phyloP scores from a whole-genome alignment of 208 protist genomes.

The Eutreptiella sp. region DNA sequence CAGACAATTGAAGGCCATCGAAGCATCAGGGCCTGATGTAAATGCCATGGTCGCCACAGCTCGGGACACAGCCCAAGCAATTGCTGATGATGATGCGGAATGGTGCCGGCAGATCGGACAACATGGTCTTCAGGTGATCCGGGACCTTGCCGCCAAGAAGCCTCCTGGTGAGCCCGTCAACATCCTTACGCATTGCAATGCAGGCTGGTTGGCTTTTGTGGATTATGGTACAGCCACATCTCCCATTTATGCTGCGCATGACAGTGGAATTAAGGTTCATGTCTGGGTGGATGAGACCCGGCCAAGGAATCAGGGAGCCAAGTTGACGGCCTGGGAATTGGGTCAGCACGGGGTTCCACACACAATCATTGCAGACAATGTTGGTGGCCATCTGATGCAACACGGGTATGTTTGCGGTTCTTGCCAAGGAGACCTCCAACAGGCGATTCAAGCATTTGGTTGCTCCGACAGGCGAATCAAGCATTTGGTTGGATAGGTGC shows the following conservation, averaged over 20 bases:
- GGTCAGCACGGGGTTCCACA: slow-evolving; percentile 78
- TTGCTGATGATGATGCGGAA: slow-evolving; percentile 72
- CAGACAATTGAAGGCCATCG: slow-evolving; percentile 46
- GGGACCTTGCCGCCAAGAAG: slow-evolving; percentile 30
- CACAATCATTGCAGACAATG: slow-evolving; percentile 78
- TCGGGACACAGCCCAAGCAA: slow-evolving; percentile 64
- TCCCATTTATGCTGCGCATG: slow-evolving; percentile 76
- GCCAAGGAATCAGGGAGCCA: slow-evolving; percentile 85
- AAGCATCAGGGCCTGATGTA: slow-evolving; percentile 32
- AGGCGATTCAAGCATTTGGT: too few species aligned
- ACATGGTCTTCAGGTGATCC: slow-evolving; percentile 65
- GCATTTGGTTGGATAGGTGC: too few species aligned
- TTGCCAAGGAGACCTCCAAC: too few species aligned
- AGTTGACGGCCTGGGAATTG: slow-evolving; percentile 91
- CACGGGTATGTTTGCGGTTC: too few species aligned
- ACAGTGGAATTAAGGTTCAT: slow-evolving; percentile 58
- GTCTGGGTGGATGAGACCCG: slow-evolving; percentile 87
- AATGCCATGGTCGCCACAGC: slow-evolving; percentile 32
- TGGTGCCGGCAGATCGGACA: slow-evolving; percentile 83
- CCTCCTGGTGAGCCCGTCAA: slow-evolving; percentile 21
- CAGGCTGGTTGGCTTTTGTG: slow-evolving; percentile 78
- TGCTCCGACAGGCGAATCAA: too few species aligned
- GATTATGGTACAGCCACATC: slow-evolving; percentile 85
- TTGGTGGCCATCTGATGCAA: too few species aligned
- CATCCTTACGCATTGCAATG: slow-evolving; percentile 91